Percentiles rank a stretch among this genome's conserved stretches.
Evolutionary conservation across 2,329 filamentous ascomycete genomes (phyloP).

Genomic region (Trichoderma cornu-damae): DNA sequence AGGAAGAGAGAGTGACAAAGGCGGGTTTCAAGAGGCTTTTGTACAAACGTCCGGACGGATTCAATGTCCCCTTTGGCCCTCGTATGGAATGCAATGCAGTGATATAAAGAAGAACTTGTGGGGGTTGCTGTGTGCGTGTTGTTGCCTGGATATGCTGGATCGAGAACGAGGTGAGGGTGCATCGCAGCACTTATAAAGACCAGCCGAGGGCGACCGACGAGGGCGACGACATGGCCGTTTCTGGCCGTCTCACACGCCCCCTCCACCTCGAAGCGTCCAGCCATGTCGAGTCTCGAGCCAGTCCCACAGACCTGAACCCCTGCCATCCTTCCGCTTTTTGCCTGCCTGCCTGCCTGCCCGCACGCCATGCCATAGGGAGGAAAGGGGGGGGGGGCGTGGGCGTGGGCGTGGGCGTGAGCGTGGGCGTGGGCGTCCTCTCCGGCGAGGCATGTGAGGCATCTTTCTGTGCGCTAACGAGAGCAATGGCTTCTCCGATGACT

Average conservation of each 20-base stretch:
- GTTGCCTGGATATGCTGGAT: slow-evolving; percentile 17
- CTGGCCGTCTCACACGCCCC: slow-evolving; percentile 17
- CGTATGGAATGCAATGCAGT: slow-evolving; percentile 3
- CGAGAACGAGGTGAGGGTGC: slow-evolving; percentile 18
- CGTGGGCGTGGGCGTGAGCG: neutral
- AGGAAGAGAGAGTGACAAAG: neutral
- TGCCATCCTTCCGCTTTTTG: slow-evolving; percentile 17
- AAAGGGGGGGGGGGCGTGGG: too few relatives aligned
- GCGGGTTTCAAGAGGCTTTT: slow-evolving; percentile 12
- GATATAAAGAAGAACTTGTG: slow-evolving; percentile 5
- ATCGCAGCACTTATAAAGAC: slow-evolving; percentile 18
- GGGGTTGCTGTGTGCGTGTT: slow-evolving; percentile 13
- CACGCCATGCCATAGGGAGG: too few relatives aligned
- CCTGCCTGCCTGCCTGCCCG: too few relatives aligned
- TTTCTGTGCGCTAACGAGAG: slow-evolving; percentile 9
- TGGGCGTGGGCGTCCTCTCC: neutral
- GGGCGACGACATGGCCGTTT: neutral
- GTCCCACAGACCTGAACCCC: slow-evolving; percentile 4
- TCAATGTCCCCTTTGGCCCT: slow-evolving; percentile 3
- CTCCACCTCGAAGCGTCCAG: neutral
- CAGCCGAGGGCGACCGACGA: neutral
- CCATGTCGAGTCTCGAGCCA: slow-evolving; percentile 7
- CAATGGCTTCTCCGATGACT: slow-evolving; percentile 17
- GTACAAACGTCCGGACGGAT: slow-evolving; percentile 1
- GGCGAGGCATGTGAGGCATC: slow-evolving; percentile 18